Percentiles rank a stretch among this genome's conserved stretches.
Evolutionary conservation across 768 basidiomycete species (phyloP).

Genomic region (Chalciporus piperatus): DNA sequence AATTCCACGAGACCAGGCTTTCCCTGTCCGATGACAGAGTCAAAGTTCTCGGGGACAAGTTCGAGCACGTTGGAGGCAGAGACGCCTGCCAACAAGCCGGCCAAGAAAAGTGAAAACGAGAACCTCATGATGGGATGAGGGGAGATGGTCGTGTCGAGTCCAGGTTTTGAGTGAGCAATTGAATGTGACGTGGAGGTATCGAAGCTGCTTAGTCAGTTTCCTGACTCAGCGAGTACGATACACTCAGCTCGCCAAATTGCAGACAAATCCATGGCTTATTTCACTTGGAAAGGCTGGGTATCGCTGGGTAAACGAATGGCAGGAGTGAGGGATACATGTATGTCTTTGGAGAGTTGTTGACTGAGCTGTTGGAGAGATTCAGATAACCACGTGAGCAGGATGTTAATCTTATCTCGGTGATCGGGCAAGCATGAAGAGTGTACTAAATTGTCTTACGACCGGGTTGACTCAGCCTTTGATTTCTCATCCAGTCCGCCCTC

Average conservation of each 20-base stretch:
- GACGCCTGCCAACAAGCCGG: slow-evolving; percentile 53
- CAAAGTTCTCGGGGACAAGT: slow-evolving; percentile 72
- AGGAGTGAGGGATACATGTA: not conserved
- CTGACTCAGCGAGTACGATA: not conserved
- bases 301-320: not conserved
- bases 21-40: slow-evolving; percentile 69
- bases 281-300: not conserved
- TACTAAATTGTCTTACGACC: not conserved
- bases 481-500: slow-evolving; percentile 19
- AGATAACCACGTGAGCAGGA: not conserved
- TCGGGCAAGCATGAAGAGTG: not conserved
- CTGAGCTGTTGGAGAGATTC: not conserved
- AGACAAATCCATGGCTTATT: not conserved
- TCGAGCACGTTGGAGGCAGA: slow-evolving; percentile 84
- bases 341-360: not conserved
- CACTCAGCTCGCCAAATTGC: too few relatives aligned
- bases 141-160: not conserved
- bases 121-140: slow-evolving; percentile 51
- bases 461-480: slow-evolving; percentile 21
- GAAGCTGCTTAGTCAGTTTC: slow-evolving; percentile 23
- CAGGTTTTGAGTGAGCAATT: not conserved
- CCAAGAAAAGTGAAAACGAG: slow-evolving; percentile 51
- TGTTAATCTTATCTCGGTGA: not conserved
- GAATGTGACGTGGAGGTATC: slow-evolving; percentile 30
- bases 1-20: slow-evolving; percentile 89